Conservation (phyloP, 1,139 yeast species). For the Candida sojae region DNA sequence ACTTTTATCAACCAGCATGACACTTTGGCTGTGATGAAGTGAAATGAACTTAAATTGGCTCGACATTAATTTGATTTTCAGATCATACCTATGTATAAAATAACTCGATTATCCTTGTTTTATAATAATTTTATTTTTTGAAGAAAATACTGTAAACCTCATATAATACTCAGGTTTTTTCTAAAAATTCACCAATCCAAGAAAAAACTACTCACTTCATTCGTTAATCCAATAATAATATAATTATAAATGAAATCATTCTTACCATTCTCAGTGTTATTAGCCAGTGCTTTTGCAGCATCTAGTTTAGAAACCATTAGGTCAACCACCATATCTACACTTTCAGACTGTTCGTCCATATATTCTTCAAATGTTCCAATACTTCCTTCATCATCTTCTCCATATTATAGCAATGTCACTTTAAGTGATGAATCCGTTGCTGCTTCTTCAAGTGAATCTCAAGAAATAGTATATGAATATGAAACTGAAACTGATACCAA, state of each 20-base stretch:
- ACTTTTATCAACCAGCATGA: background rate
- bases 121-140: too few relatives aligned
- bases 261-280: slow-evolving; percentile 15
- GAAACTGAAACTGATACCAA: slow-evolving; percentile 25
- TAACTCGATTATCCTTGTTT: background rate
- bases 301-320: slow-evolving; percentile 23
- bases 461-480: slow-evolving; percentile 21
- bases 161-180: too few relatives aligned
- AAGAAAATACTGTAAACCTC: too few relatives aligned
- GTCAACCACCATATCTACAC: slow-evolving; percentile 29
- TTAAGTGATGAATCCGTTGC: too few relatives aligned
- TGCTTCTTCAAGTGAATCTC: background rate
- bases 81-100: background rate
- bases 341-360: slow-evolving; percentile 19
- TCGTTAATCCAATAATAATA: background rate
- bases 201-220: background rate
- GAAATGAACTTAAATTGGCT: background rate
- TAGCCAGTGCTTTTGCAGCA: slow-evolving; percentile 22
- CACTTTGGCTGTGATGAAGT: background rate
- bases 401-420: slow-evolving; percentile 1
- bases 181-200: too few relatives aligned
- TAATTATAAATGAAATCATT: slow-evolving; percentile 14
- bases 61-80: too few relatives aligned
- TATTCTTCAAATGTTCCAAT: slow-evolving; percentile 8
- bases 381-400: slow-evolving; percentile 11